Percentiles rank a stretch among this genome's conserved stretches.
Evolutionary conservation across 305 asterid species (phyloP).

Genomic region (Fraxinus floribunda): DNA sequence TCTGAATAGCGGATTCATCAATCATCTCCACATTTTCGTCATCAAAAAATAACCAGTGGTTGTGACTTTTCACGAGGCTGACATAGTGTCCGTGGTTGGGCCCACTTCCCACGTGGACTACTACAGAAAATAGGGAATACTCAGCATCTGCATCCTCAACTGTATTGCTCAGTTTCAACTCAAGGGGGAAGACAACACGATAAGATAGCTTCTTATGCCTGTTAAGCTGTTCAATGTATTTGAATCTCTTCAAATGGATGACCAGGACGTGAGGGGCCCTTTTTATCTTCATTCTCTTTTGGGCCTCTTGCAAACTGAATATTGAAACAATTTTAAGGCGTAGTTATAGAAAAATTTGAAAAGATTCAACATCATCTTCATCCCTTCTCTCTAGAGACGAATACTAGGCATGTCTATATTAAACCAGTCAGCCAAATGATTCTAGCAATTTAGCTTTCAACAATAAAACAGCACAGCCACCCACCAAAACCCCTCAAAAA

Average conservation of each 20-base stretch:
- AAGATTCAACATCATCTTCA: background rate
- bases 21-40: constrained; percentile 60
- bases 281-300: constrained; percentile 60
- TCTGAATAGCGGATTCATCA: constrained; percentile 54
- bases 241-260: constrained; percentile 54
- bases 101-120: constrained; percentile 58
- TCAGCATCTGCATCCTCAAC: constrained; percentile 57
- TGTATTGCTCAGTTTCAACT: constrained; percentile 50
- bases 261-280: constrained; percentile 54
- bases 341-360: background rate
- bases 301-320: constrained; percentile 61
- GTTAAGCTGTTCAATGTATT: constrained; percentile 52
- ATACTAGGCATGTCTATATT: background rate
- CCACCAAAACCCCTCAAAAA: background rate
- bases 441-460: background rate
- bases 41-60: constrained; percentile 54
- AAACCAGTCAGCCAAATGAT: background rate
- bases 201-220: constrained; percentile 50
- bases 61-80: constrained; percentile 57
- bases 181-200: constrained; percentile 56
- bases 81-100: constrained; percentile 56
- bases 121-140: constrained; percentile 51
- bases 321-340: constrained; percentile 12
- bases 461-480: background rate
- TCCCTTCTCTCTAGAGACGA: background rate